Conservation (phyloP, 1,284 basidiomycete species). For the Cryptococcus sp. region DNA sequence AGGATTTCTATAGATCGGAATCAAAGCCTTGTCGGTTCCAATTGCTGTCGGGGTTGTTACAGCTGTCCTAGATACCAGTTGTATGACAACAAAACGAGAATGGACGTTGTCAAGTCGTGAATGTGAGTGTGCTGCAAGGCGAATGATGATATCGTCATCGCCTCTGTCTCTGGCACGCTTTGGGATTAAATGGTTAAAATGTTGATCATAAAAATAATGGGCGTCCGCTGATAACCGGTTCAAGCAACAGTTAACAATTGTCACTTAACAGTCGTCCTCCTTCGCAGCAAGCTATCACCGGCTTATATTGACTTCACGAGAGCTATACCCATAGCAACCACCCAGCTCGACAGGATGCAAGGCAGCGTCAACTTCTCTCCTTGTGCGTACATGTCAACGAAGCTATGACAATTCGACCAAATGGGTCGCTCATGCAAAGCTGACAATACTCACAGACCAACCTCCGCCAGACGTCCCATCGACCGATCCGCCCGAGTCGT, state of each 20-base stretch:
- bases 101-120: background rate
- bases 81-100: background rate
- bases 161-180: background rate
- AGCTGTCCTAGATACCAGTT: background rate
- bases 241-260: no score
- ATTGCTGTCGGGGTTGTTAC: background rate
- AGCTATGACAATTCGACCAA: background rate
- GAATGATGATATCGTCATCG: background rate
- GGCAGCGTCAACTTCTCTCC: constrained; percentile 35
- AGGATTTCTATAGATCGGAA: background rate
- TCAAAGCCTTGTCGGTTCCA: background rate
- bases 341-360: no score
- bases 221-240: no score
- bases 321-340: no score
- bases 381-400: constrained; percentile 22
- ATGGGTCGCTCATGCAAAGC: background rate
- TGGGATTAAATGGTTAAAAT: constrained; percentile 10
- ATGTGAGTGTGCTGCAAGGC: constrained; percentile 3
- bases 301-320: no score
- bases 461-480: constrained; percentile 51
- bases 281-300: no score
- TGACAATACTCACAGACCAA: constrained; percentile 38
- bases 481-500: constrained; percentile 32
- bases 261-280: no score
- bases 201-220: background rate